These are phyloP conservation scores for Suillus placidus DNA, from an alignment of 768 basidiomycete genomes.

Conservation along the genomic window DNA sequence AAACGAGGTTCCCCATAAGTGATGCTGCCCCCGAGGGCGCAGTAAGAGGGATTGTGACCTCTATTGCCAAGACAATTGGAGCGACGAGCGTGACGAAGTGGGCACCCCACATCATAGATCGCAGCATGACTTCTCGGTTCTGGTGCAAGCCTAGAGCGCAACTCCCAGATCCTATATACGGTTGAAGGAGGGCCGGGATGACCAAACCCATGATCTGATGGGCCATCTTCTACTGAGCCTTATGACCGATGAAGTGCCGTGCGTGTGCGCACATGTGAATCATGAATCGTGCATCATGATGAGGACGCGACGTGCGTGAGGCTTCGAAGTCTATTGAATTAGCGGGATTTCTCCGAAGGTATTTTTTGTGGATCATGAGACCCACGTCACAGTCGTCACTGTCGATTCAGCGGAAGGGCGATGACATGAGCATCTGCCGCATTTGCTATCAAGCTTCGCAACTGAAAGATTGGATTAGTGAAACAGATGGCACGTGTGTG, in stretches of 20 bases:
- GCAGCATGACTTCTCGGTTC: conserved; percentile 6
- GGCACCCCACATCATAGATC: conserved; percentile 9
- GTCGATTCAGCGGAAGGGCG: background rate
- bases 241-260: conserved; percentile 5
- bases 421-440: background rate
- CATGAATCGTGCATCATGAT: too few species aligned
- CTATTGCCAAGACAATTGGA: conserved; percentile 15
- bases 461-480: background rate
- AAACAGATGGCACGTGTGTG: too few species aligned
- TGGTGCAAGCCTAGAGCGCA: background rate
- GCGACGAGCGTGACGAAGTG: conserved; percentile 7
- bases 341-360: conserved; percentile 4
- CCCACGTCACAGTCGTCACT: background rate
- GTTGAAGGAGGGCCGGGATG: background rate
- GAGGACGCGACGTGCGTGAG: background rate
- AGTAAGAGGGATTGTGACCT: conserved; percentile 44
- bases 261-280: too few species aligned
- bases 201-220: background rate
- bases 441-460: background rate
- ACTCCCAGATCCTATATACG: conserved; percentile 1
- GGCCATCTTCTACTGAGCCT: background rate
- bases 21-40: conserved; percentile 39
- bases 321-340: background rate
- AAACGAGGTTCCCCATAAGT: conserved; percentile 52
- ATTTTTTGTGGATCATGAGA: background rate